Conservation (phyloP, 495 filamentous ascomycete genomes). For the Aspergillus olivimuriae region DNA sequence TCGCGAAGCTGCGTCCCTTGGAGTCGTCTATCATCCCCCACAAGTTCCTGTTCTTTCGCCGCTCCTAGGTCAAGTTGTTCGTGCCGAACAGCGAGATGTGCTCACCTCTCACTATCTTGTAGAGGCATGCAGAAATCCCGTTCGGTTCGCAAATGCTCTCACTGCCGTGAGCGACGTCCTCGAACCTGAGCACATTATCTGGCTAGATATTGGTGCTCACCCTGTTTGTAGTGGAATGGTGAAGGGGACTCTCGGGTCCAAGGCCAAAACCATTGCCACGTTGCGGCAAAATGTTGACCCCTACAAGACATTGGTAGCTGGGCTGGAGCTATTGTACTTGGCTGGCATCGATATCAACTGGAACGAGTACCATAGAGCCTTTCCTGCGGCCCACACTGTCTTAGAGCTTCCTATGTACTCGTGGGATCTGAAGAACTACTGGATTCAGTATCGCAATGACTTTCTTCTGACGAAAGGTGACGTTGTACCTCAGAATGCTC, state of each 20-base stretch:
- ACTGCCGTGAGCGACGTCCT: constrained; percentile 17
- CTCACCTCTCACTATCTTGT: too few relatives aligned
- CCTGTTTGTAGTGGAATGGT: constrained; percentile 25
- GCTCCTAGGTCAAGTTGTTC: too few relatives aligned
- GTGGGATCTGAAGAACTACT: constrained; percentile 5
- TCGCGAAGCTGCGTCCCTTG: too few relatives aligned
- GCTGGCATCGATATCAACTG: constrained; percentile 57
- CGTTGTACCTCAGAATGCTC: too few relatives aligned
- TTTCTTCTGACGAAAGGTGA: constrained; percentile 2
- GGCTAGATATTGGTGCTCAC: constrained; percentile 35
- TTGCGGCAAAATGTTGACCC: constrained; percentile 29
- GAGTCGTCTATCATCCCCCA: too few relatives aligned
- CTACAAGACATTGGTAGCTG: constrained; percentile 50
- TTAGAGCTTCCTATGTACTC: background rate
- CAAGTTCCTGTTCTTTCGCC: too few relatives aligned
- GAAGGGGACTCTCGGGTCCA: constrained; percentile 9
- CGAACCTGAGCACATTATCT: constrained; percentile 19
- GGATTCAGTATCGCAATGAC: constrained; percentile 1
- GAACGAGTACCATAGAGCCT: constrained; percentile 43
- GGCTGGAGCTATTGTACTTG: constrained; percentile 50
- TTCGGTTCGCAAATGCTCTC: constrained; percentile 56
- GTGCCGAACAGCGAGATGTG: too few relatives aligned
- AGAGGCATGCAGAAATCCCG: constrained; percentile 49
- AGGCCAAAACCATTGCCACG: constrained; percentile 37
- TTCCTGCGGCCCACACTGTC: constrained; percentile 10